Base-by-base conservation (phyloP, 2,329 filamentous ascomycete species). In the Alternaria sp. region DNA sequence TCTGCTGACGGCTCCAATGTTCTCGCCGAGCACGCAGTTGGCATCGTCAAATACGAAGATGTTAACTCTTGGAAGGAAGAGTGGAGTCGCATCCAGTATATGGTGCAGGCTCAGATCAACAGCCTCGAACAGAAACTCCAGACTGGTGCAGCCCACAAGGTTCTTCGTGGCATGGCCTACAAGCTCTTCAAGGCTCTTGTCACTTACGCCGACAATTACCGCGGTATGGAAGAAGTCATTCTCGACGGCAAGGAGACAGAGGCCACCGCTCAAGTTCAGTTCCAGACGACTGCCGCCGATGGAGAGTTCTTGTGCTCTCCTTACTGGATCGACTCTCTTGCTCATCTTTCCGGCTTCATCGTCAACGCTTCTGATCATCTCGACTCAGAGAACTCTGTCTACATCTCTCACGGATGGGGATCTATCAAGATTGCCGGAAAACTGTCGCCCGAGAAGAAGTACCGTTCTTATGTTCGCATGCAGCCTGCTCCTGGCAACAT, bases 111-210 rank as follows among this genome's bases (percentile, higher is more conserved):
- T 48, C 82, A 83, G 71, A 80, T 84, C 56, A 81, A 93, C 72
- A 81, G 92, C 34, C 86, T 94, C 72, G 85, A 87, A 68, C 83
- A 85, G 61, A 88, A 86, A 58, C 88, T 90, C 54, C 79, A 85
- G 67, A 83, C 81, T 33, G 90, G 90, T 37, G 84, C 85, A 55
- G 89, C 89, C 28, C 89, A 90, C 73, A 90, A 90, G 78, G 85
- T 93, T 61, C 85, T 89, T 49, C 87, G 89, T 26, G 89, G 89
- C 33, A 86, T 93, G 80, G 88, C 89, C 13, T 95, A 95, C 83
- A 93, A 93, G 79, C 83, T 89, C 51, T 86, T 86, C 79, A 83
- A 83, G 69, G 80, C 83, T 52, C 78, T 86, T 31, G 85, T 86
- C 36, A 82, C 82, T 49, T 87, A 87, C 65, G 81, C 83, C 56